These are phyloP conservation scores for Debaryomyces robertsiae DNA, from an alignment of 1,139 yeast species.

Conservation along the genomic window DNA sequence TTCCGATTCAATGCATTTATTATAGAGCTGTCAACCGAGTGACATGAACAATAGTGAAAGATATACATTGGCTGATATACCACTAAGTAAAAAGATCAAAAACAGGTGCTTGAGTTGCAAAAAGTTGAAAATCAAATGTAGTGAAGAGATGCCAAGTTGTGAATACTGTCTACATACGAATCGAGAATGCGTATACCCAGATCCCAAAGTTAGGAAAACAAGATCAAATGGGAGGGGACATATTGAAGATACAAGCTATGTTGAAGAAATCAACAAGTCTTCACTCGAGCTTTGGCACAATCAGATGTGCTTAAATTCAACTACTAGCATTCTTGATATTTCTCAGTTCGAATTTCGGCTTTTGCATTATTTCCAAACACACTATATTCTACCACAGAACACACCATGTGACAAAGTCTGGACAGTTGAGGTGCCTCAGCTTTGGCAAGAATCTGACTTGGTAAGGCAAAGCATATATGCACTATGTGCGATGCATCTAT, in stretches of 20 bases:
- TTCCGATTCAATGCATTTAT: too few species aligned
- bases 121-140: constrained; percentile 70
- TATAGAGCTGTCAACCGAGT: too few species aligned
- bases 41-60: neutral
- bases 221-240: neutral
- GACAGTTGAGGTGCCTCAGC: constrained; percentile 8
- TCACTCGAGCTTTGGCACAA: neutral
- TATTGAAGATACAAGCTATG: neutral
- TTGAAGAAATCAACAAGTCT: constrained; percentile 1
- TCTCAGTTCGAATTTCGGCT: constrained; percentile 9
- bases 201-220: neutral
- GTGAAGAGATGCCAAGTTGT: constrained; percentile 68
- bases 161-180: constrained; percentile 9
- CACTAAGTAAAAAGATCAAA: neutral
- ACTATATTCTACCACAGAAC: neutral
- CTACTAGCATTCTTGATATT: constrained; percentile 6
- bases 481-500: constrained; percentile 9
- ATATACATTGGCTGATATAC: neutral
- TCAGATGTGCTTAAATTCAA: constrained; percentile 9
- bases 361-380: constrained; percentile 10
- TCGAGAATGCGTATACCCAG: constrained; percentile 6
- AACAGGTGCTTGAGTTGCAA: constrained; percentile 68
- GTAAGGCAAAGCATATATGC: constrained; percentile 10
- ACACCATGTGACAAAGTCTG: constrained; percentile 5
- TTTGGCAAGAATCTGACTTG: constrained; percentile 12